Evolutionary conservation across 1,284 basidiomycete species (phyloP).

Genomic region (Takashimella koratensis): DNA sequence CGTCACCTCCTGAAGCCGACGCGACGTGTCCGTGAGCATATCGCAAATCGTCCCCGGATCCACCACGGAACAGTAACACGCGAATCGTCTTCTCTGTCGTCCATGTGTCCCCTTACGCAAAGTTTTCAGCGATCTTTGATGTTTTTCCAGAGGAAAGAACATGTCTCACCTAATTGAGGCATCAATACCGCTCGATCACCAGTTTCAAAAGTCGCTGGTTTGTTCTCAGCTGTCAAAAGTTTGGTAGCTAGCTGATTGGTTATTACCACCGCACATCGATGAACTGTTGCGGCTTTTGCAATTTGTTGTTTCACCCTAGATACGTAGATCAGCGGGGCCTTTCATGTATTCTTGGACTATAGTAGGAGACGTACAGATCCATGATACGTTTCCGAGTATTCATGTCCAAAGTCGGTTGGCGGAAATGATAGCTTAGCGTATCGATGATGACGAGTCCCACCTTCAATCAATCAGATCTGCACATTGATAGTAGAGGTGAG

Average conservation of each 20-base stretch:
- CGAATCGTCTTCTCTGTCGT: slow-evolving; percentile 40
- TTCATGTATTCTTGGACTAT: not conserved
- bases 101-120: slow-evolving; percentile 45
- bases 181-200: slow-evolving; percentile 47
- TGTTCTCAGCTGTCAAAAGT: slow-evolving; percentile 41
- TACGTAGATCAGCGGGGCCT: not conserved
- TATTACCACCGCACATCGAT: slow-evolving; percentile 42
- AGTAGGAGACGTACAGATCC: slow-evolving; percentile 33
- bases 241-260: slow-evolving; percentile 48
- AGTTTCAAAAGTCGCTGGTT: slow-evolving; percentile 44
- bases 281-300: slow-evolving; percentile 37
- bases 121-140: slow-evolving; percentile 3
- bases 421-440: slow-evolving; percentile 46
- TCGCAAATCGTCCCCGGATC: slow-evolving; percentile 32
- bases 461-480: slow-evolving; percentile 26
- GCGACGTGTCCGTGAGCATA: slow-evolving; percentile 43
- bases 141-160: no score
- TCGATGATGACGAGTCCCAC: slow-evolving; percentile 46
- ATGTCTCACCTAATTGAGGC: slow-evolving; percentile 44
- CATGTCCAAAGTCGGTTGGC: slow-evolving; percentile 42
- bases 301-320: slow-evolving; percentile 41
- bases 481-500: no score
- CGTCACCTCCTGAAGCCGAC: slow-evolving; percentile 11
- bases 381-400: slow-evolving; percentile 30
- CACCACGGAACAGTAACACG: slow-evolving; percentile 41